Base-by-base conservation (phyloP, 108 stramenopile species). In the Hondaea fermentalgiana region DNA sequence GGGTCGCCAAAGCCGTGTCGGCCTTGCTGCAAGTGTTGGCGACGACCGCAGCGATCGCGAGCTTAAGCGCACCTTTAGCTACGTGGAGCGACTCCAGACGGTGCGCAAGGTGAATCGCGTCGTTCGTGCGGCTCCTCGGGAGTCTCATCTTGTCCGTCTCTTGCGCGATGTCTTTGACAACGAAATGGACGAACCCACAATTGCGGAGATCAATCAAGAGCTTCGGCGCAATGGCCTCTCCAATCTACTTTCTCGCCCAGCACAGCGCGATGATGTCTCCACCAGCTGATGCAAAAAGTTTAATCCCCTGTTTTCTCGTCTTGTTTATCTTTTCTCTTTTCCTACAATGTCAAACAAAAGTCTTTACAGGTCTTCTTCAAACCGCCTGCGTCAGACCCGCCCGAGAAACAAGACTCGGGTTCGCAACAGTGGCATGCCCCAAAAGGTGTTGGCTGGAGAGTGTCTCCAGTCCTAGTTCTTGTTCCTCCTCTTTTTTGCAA, bases 121-220 rank as follows among this genome's bases (percentile, higher is more conserved):
- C n/a, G 51, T 53, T 16, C 45, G 51, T 25, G n/a, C 76, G 49
- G 6, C 45, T 21, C 45, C 51, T 6, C 49, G 49, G 6, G 76
- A 83, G 28, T 53, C 49, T 12, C 45, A 83, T 45, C n/a, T 83
- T 47, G 76, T 83, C 23, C 76, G 76, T 12, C 76, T 83, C 49
- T 35, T 83, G 76, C 76, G 51, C 12, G 76, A 83, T 8, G 76
- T 83, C 49, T 83, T 83, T 83, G 76, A 83, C 76, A 53, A 83
- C 45, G 76, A 83, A 45, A 53, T 83, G 76, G 76, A 83, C 76
- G 76, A 83, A 45, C 76, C 76, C 10, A 53, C 76, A 12, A 83
- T 23, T 12, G 12, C 51, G 16, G 76, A 83, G 23, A 53, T 83
- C 51, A 53, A 83, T 35, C 45, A 53, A 12, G 76, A 83, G 51